Base-by-base conservation (phyloP, 441 rosid species). In the Pelargonium myrrhifolium region DNA sequence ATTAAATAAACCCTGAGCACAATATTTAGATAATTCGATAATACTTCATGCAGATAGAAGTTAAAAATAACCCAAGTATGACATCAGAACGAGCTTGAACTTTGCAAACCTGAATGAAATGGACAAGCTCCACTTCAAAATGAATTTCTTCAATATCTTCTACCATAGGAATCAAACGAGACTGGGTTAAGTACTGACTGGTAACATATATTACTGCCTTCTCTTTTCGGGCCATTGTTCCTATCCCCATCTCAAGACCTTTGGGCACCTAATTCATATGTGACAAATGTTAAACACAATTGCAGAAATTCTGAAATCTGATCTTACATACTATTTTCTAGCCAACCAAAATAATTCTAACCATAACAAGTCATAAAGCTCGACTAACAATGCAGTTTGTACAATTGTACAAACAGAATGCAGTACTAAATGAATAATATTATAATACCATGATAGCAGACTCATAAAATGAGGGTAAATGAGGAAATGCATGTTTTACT, bases 171-270 rank as follows among this genome's bases (percentile, higher is more conserved):
- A 92, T 64, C 65, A 95, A 83, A 47, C 88, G 82, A 74, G 98
- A 95, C 40, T 77, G 80, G 15, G 90, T 84, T 75, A 95, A 68
- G 78, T 95, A 89, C 77, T 83, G 84, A 72, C 74, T 79, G 56
- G 87, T 84, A 58, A 92, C 96, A 79, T 85, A 95, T 68, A 92
- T 86, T 64, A 92, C 77, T 22, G 98, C 97, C 82, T 90, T 92
- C 80, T 95, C 98, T 78, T 88, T 82, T 65, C 85, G 85, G 55
- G 94, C 59, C 99, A 95, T 92, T 35, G 96, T 80, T 79, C 99
- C 99, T 58, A 95, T 84, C 76, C 97, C 99, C 81, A 92, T 87
- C 80, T 95, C 98, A 78, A 95, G 97, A 74, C 99, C 98, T 74
- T 83, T 84, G 21, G 99, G 99, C 67, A 95, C 90, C 99, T 95